These are phyloP conservation scores for Aspergillus texensis DNA, from an alignment of 2,329 filamentous ascomycete species.

Conservation along the genomic window DNA sequence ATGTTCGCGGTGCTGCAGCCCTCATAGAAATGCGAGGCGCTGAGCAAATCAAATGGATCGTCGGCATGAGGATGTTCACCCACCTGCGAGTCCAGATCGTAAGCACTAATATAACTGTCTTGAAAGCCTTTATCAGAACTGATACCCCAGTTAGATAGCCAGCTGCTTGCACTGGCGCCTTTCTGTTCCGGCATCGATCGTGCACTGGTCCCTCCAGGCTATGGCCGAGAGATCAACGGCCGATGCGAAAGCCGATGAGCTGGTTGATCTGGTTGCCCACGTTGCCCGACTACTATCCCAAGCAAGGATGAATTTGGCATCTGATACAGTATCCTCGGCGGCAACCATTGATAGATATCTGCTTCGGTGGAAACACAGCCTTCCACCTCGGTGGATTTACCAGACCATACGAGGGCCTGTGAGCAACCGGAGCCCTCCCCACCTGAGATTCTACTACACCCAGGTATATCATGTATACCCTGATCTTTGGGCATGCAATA, in stretches of 20 bases:
- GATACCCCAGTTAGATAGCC: conserved; percentile 4
- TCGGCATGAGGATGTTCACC: conserved; percentile 12
- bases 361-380: neutral
- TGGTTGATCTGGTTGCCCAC: neutral
- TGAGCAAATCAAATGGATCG: conserved; percentile 1
- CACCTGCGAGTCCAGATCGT: conserved; percentile 12
- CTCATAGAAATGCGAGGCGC: conserved; percentile 8
- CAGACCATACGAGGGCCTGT: neutral
- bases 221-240: neutral
- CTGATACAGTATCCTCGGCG: neutral
- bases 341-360: neutral
- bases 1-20: conserved; percentile 7
- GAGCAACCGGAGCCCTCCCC: neutral
- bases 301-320: neutral
- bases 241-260: conserved; percentile 5
- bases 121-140: neutral
- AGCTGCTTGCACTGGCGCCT: conserved; percentile 8
- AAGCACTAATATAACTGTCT: neutral
- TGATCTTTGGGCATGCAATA: conserved; percentile 14
- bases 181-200: neutral
- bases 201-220: neutral
- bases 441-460: neutral
- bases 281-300: neutral
- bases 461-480: conserved; percentile 9
- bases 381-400: neutral